Conservation (phyloP, 352 stramenopile genomes). For the Globisporangium polare region DNA sequence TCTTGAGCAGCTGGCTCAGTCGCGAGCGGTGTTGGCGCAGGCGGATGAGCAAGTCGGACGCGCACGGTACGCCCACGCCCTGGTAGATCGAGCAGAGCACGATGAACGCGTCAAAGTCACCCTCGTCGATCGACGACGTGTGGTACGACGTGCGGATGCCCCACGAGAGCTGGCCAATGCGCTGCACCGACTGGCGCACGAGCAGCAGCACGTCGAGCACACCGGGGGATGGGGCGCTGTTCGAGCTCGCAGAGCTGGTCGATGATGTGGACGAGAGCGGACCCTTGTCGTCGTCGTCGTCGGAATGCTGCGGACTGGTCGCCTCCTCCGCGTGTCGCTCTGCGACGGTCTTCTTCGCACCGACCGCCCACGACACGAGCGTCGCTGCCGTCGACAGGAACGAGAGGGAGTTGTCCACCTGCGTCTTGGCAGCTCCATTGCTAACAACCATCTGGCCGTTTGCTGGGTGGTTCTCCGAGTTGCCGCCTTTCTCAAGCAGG, state of each 20-base stretch:
- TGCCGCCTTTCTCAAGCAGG: slow-evolving; percentile 31
- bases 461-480: slow-evolving; percentile 25
- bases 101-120: slow-evolving; percentile 81
- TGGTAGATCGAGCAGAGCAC: slow-evolving; percentile 87
- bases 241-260: slow-evolving; percentile 49
- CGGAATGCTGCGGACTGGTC: slow-evolving; percentile 62
- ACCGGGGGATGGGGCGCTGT: slow-evolving; percentile 45
- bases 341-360: slow-evolving; percentile 36
- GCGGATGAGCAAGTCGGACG: slow-evolving; percentile 67
- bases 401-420: slow-evolving; percentile 16
- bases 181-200: slow-evolving; percentile 82
- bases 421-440: slow-evolving; percentile 19
- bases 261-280: slow-evolving; percentile 53
- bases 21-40: slow-evolving; percentile 65
- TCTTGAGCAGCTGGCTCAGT: slow-evolving; percentile 67
- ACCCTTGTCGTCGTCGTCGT: slow-evolving; percentile 57
- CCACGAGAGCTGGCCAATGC: slow-evolving; percentile 80
- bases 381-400: slow-evolving; percentile 39
- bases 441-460: slow-evolving; percentile 45
- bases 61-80: slow-evolving; percentile 49
- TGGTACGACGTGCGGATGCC: slow-evolving; percentile 80
- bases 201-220: slow-evolving; percentile 76
- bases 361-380: slow-evolving; percentile 65
- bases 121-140: slow-evolving; percentile 78
- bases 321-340: slow-evolving; percentile 17